These are phyloP conservation scores for Candida sphagnicola DNA, from an alignment of 805 yeast genomes.

Conservation along the genomic window DNA sequence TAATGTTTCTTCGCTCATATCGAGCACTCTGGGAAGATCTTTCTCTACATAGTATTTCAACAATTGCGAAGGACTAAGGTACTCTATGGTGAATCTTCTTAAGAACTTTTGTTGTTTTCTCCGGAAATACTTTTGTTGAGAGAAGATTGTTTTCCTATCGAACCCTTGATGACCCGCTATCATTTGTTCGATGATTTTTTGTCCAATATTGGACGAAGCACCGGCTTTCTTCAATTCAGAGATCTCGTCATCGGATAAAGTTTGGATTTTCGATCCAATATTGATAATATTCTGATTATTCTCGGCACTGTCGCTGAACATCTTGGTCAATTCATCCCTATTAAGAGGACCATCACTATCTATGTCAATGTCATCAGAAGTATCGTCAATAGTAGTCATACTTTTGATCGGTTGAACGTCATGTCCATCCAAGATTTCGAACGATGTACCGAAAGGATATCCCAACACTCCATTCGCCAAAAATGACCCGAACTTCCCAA, in stretches of 20 bases:
- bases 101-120: conserved; percentile 91
- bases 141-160: conserved; percentile 80
- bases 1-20: conserved; percentile 79
- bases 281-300: conserved; percentile 63
- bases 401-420: conserved; percentile 47
- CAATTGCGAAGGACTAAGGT: conserved; percentile 65
- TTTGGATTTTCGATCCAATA: conserved; percentile 69
- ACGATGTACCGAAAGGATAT: conserved; percentile 81
- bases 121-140: conserved; percentile 88
- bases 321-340: conserved; percentile 31
- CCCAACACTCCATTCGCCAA: conserved; percentile 72
- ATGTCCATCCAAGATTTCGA: conserved; percentile 67
- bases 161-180: conserved; percentile 82
- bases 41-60: conserved; percentile 74
- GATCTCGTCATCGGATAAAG: conserved; percentile 73
- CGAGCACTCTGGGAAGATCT: conserved; percentile 68
- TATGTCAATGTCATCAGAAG: conserved; percentile 25
- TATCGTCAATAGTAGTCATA: conserved; percentile 26
- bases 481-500: conserved; percentile 93
- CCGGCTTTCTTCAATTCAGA: conserved; percentile 75
- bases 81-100: conserved; percentile 78
- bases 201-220: conserved; percentile 58
- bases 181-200: conserved; percentile 74
- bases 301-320: conserved; percentile 47
- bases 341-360: conserved; percentile 35